Evolutionary conservation across 164 flowering plant genomes (phyloP), one percentile per base, ranked within the genome.

Genomic region (Santalum album): DNA sequence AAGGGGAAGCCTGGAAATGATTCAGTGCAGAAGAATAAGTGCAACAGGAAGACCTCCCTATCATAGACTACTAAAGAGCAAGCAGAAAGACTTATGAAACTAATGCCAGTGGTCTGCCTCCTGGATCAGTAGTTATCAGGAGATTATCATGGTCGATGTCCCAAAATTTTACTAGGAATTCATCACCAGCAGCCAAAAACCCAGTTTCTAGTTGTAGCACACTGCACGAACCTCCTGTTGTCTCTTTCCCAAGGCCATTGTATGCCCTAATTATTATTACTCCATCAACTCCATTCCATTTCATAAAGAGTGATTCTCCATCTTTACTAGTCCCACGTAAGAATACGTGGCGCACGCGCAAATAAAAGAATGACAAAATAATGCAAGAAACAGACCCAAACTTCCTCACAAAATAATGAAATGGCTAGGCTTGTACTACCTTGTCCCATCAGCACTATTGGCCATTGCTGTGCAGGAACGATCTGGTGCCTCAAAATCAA

Each of bases 201-300:
- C 69, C 72, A n/a, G 54, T 75, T 78, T 50, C 60, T 65, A 4
- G 77, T 75, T 14, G 75, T 78, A 53, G 75, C 82, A 60, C 74
- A 77, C 67, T 74, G 82, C n/a, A 78, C 82, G 57, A 78, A n/a
- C n/a, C 72, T 23, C 74, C 79, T 14, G 59, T 25, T 36, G 82
- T 70, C 0, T 67, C 69, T 43, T 73, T 78, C 23, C 72, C 63
- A 24, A 78, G 69, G 11, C 82, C 82, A 16, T 49, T 10, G 21
- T 75, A 75, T 29, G 71, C 69, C 38, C 82, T 53, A n/a, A n/a
- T n/a, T 53, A 71, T 72, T 15, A 78, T 54, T 24, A 72, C 72
- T 25, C 82, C 82, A 62, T 78, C 82, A 58, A 72, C 73, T 46
- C 75, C 79, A 59, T 77, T 77, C 82, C 79, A 77, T 60, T 77